Evolutionary conservation across 768 basidiomycete genomes (phyloP), one percentile per base, ranked within the genome.

Genomic region (Hortiboletus campestris): DNA sequence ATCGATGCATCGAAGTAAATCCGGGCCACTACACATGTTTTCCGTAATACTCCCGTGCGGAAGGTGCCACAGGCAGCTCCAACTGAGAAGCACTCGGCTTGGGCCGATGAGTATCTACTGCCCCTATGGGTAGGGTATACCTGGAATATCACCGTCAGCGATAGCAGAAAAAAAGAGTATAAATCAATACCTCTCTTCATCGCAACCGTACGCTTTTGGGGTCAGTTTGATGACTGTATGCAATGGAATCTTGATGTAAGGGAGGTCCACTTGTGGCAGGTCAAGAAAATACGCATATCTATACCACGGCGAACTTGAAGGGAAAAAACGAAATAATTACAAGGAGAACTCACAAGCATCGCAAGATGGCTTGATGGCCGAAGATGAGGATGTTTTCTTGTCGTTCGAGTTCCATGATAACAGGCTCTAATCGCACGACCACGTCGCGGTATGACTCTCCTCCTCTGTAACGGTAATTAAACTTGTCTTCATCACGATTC

Each of bases 381-480:
- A 99, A 88, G 61, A 99, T 89, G 38, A 99, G 74, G 55, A 99
- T 94, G 69, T 99, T 96, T 72, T 96, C 91, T 71, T 98, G 97
- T 51, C 97, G 80, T 72, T 99, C 97, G 22, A 99, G 80, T 71
- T 99, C 97, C 93, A 99, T 98, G 63, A 99, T 99, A 49, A 98
- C 90, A 22, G 97, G 97, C 69, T 99, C 97, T 28, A 99, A 77
- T 38, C 96, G 84, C 5, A 92, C 84, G 13, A 97, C 94, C 11
- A 99, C 96, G 67, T 99, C 97, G 36, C 97, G 86, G 71, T 99
- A 99, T 2, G 94, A 97, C 75, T 99, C 97, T 51, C 97, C 97
- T 19, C 85, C 94, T 63, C 97, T 82, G 72, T 98, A 98, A 29
- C 97, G 85, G 72, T 99, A 99, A 73, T 98, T 98, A 74, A 97